phyloP scores from a whole-genome alignment of 1,284 basidiomycete genomes.

The Thelephora terrestris region DNA sequence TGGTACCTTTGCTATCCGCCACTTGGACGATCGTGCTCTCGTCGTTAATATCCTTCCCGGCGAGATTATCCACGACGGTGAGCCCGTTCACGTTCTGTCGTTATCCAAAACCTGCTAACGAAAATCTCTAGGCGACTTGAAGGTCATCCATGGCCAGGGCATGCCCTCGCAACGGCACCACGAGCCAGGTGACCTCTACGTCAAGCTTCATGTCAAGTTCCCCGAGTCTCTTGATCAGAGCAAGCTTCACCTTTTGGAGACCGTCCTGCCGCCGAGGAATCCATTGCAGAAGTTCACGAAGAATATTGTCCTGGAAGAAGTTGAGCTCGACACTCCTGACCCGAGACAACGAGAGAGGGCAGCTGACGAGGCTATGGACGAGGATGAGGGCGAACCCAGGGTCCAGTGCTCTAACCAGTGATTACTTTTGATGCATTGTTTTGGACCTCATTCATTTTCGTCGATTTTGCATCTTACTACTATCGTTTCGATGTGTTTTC shows the following conservation, averaged over 20 bases:
- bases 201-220: constrained; percentile 86
- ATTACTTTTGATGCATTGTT: constrained; percentile 15
- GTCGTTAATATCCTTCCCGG: constrained; percentile 82
- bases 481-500: constrained; percentile 5
- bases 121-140: constrained; percentile 58
- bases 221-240: constrained; percentile 72
- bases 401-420: constrained; percentile 82
- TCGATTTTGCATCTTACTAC: constrained; percentile 5
- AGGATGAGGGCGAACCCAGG: constrained; percentile 70
- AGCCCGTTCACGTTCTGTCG: constrained; percentile 15
- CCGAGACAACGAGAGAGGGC: constrained; percentile 57
- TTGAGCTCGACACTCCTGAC: constrained; percentile 76
- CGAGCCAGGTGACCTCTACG: constrained; percentile 89
- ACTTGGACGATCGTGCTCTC: constrained; percentile 89
- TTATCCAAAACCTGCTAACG: constrained; percentile 7
- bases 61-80: constrained; percentile 92
- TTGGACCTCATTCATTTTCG: constrained; percentile 2
- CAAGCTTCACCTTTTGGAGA: constrained; percentile 71
- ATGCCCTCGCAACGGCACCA: constrained; percentile 99
- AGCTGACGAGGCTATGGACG: constrained; percentile 72
- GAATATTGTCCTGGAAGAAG: constrained; percentile 75
- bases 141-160: constrained; percentile 90
- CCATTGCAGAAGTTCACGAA: constrained; percentile 63
- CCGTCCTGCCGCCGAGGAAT: constrained; percentile 76
- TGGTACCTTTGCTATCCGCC: constrained; percentile 85